Conservation (phyloP, 345 rosid genomes). For the Hypericum androsaemum region DNA sequence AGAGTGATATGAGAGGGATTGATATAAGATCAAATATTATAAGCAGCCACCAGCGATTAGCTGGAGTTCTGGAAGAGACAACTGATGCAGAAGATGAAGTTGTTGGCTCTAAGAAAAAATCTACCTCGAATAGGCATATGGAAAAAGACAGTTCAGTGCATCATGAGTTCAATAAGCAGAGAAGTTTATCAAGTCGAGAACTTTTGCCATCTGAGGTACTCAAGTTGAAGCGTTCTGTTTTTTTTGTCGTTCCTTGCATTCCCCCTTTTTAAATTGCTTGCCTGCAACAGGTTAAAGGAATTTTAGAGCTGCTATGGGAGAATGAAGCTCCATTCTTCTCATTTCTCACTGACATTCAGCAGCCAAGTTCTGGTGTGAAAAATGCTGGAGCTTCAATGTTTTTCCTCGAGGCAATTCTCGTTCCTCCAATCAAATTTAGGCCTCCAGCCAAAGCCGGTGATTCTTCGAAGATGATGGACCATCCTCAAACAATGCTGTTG, state of each 20-base stretch:
- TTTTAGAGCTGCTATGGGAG: constrained; percentile 60
- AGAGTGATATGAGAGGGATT: constrained; percentile 37
- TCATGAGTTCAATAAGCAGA: constrained; percentile 31
- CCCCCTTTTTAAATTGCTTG: constrained; percentile 3
- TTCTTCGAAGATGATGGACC: constrained; percentile 76
- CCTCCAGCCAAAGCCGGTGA: constrained; percentile 81
- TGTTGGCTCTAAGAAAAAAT: constrained; percentile 19
- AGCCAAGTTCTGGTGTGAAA: constrained; percentile 30
- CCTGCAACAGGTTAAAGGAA: constrained; percentile 46
- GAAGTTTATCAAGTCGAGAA: constrained; percentile 24
- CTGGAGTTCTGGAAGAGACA: constrained; percentile 16
- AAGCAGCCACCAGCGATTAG: constrained; percentile 18
- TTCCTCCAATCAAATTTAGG: constrained; percentile 84
- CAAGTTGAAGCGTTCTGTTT: constrained; percentile 10
- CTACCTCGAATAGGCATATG: constrained; percentile 18
- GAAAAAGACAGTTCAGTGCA: constrained; percentile 16
- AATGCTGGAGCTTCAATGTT: constrained; percentile 53
- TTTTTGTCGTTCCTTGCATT: background rate
- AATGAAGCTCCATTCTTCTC: constrained; percentile 73
- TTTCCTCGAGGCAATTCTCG: constrained; percentile 69
- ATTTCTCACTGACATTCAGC: constrained; percentile 66
- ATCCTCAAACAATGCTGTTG: constrained; percentile 73
- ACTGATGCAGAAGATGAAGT: constrained; percentile 24
- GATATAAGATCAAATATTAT: constrained; percentile 41
- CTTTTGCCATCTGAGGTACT: constrained; percentile 71